Base-by-base conservation (phyloP, 2,329 filamentous ascomycete species). In the Fusarium sp. region DNA sequence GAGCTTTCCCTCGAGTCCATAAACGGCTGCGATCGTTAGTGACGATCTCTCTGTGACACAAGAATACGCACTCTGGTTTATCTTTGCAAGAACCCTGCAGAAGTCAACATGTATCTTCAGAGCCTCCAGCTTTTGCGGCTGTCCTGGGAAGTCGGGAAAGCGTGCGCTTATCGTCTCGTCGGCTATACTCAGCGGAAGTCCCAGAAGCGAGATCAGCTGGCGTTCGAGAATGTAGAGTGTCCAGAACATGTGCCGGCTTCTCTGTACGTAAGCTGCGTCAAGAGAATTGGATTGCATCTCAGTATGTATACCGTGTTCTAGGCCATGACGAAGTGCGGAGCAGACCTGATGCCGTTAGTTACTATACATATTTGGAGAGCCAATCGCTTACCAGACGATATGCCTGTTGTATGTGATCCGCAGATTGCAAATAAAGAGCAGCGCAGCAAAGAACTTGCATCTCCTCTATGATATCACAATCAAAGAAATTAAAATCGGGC, bases 1-100 rank as follows among this genome's bases (percentile, higher is more conserved):
- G 1, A 76, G 71, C n/a, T 76, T 74, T 11, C 74, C 74, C 30
- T 76, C 74, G 3, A 75, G 64, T 5, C 74, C 74, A 50, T 76
- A 76, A 9, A 76, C 74, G 35, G 74, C 74, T 76, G 19, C 3
- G 11, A 18, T 9, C 2, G 18, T 75, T 5, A 70, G 57, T 16
- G 33, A 3, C 8, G 0, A 19, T 16, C 5, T 28, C 2, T 18
- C 6, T 6, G 10, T 6, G 13, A 4, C 25, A 19, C 3, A 15
- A 25, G 25, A 6, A 18, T 7, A 60, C 74, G 3, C 15, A 76
- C 74, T 76, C 18, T 75, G 54, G n/a, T 75, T 64, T 50, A 76
- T 76, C 61, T 67, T 67, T n/a, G 72, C 60, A 21, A 76, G 46
- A 2, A 73, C 61, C 7, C 66, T 67, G 19, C 65, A 64, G 16